phyloP scores from a whole-genome alignment of 2,329 filamentous ascomycete genomes.

The Didymella lethalis region DNA sequence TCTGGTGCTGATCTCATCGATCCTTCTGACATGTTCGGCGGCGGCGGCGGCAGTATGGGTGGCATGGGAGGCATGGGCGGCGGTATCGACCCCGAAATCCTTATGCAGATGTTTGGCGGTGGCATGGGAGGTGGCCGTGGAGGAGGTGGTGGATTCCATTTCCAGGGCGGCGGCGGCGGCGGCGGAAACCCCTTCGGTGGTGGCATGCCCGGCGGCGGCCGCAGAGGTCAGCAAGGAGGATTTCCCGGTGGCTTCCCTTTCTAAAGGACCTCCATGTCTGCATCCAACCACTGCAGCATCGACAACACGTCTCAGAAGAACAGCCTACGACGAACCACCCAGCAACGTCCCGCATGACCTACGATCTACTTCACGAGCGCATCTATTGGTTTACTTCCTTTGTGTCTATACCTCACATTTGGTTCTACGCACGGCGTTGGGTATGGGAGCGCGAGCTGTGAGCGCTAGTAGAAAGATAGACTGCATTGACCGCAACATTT shows the following conservation, averaged over 20 bases:
- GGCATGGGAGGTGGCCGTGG: conserved; percentile 56
- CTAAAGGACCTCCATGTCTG: conserved; percentile 15
- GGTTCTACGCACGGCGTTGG: conserved; percentile 38
- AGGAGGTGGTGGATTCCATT: conserved; percentile 59
- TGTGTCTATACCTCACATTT: conserved; percentile 34
- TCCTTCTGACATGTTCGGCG: conserved; percentile 83
- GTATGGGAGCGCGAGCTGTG: conserved; percentile 37
- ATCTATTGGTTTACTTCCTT: conserved; percentile 25
- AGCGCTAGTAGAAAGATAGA: conserved; percentile 25
- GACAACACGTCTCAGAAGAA: neutral
- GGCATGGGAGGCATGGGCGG: conserved; percentile 64
- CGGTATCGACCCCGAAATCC: conserved; percentile 48
- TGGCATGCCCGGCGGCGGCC: conserved; percentile 45
- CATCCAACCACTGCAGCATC: neutral
- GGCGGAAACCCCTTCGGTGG: conserved; percentile 48
- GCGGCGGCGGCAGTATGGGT: conserved; percentile 67
- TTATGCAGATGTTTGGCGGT: conserved; percentile 54
- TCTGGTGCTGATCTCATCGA: conserved; percentile 91
- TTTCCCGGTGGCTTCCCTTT: conserved; percentile 40
- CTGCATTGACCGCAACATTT: conserved; percentile 24
- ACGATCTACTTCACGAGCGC: conserved; percentile 21
- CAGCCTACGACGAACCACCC: neutral
- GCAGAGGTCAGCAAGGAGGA: conserved; percentile 32
- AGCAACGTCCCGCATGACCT: conserved; percentile 16
- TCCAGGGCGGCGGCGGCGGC: conserved; percentile 42